Base-by-base conservation (phyloP, 179 eudicot genomes). In the Silene vulgaris region DNA sequence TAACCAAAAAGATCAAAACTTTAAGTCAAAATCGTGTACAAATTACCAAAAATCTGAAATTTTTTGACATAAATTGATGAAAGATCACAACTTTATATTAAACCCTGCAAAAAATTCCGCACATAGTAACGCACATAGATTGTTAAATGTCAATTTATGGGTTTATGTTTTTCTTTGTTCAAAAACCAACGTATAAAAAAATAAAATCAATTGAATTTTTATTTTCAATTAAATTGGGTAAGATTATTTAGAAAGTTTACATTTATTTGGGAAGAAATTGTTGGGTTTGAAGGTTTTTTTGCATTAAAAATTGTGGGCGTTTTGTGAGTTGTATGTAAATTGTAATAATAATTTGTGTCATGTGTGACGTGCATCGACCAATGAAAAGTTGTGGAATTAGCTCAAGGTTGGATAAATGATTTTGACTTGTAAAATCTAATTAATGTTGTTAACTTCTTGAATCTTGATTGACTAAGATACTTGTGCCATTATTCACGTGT, bases 301-400 rank as follows among this genome's bases (percentile, higher is more conserved):
- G 37, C 9, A 48, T 71, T 13, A 14, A 48, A 62, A 32, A 19
- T 0, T 77, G 72, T 62, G 48, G 75, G 21, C 35, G 5, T 2
- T 50, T 37, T 35, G 0, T 0, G 52, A 67, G 32, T 62, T 8
- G 13, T 37, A 7, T 35, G 0, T 0, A 28, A 67, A n/a, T 62
- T 8, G 13, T 37, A 7, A 14, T 3, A 14, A 3, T 0, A 2
- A 8, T 37, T 20, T 75, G 45, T 30, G 77, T 29, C 13, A 50
- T 62, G 35, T 50, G 60, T 80, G 83, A 80, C 80, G 83, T 68
- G 83, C 77, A 19, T 76, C 72, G 16, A 77, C 83, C 80, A 80
- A 80, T 80, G 35, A 77, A 57, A 77, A 45, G 14, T 71, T 76
- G 71, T 56, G 69, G 40, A 57, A 66, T 68, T 64, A 40, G 48